phyloP scores from a whole-genome alignment of 2,329 filamentous ascomycete species.

The Alternaria sp. region DNA sequence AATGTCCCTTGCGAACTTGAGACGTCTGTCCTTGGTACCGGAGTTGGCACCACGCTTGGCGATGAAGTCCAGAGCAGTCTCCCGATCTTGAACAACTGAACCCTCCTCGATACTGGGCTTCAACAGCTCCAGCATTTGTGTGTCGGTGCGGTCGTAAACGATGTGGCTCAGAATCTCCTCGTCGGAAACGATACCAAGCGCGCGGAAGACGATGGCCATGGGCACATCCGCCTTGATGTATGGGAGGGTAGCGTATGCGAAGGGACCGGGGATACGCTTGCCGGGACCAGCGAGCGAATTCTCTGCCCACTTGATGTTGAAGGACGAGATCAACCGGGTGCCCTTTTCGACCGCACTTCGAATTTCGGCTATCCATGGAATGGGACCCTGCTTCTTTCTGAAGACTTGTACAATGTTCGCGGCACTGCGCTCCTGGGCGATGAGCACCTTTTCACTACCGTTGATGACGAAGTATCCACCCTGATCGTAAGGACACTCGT shows the following conservation, averaged over 20 bases:
- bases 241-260: conserved; percentile 88
- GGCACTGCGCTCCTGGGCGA: conserved; percentile 95
- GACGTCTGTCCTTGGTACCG: conserved; percentile 84
- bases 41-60: conserved; percentile 84
- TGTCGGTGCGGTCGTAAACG: conserved; percentile 94
- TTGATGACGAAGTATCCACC: conserved; percentile 99
- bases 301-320: conserved; percentile 87
- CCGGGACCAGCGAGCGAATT: conserved; percentile 79
- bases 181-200: conserved; percentile 93
- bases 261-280: conserved; percentile 83
- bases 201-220: conserved; percentile 94
- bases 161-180: conserved; percentile 98
- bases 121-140: conserved; percentile 96
- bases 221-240: conserved; percentile 95
- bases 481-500: conserved; percentile 98
- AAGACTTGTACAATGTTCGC: conserved; percentile 99
- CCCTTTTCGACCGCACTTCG: conserved; percentile 96
- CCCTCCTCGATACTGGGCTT: conserved; percentile 97
- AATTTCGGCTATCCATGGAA: conserved; percentile 94
- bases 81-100: conserved; percentile 93
- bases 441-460: conserved; percentile 96
- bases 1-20: conserved; percentile 91
- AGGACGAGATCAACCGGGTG: conserved; percentile 89
- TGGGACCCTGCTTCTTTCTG: conserved; percentile 95
- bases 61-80: conserved; percentile 93